Evolutionary conservation across 2,329 filamentous ascomycete species (phyloP), one percentile per base, ranked within the genome.

Genomic region (Cytospora piceae): DNA sequence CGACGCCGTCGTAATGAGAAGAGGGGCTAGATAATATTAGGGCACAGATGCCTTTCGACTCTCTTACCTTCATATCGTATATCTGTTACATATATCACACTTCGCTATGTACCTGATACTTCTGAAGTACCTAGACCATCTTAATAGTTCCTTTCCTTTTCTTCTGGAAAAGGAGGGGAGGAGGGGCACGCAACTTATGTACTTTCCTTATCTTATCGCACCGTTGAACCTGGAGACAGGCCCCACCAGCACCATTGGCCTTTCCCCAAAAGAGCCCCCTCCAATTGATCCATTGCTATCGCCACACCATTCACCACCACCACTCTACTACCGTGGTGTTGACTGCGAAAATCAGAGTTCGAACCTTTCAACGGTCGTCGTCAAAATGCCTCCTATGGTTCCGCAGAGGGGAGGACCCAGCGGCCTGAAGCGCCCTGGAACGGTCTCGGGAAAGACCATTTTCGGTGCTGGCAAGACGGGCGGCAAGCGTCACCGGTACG

Each of bases 331-430:
- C 20, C n/a, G n/a, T 20, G 7, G n/a, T 24, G 22, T 49, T 24
- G n/a, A 49, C n/a, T 49, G n/a, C 42, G 42, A 17, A 49, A 5
- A 49, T 22, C 34, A n/a, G 11, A n/a, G 15, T 11, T 42, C 24
- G 24, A 55, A 54, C 20, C n/a, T 27, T 11, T 51, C 60, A 46
- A 56, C 37, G 22, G 34, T 31, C 29, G 14, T 57, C 46, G 11
- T 14, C 42, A 73, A 8, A 1, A 75, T 76, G 72, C 71, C 74
- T 11, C 72, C 74, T 0, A 73, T 72, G 0, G 61, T 71, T 1
- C 61, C 73, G 0, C 63, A 64, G 7, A 72, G 76, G 1, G 78
- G 77, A 0, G 77, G 77, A 0, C 76, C 75, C 2, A 64, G 65
- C 15, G 65, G 55, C 4, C 31, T 65, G 0, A 72, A 72, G 15